These are phyloP conservation scores for Entomophthora muscae DNA, from an alignment of 371 early-diverging fungal genomes.

Conservation along the genomic window DNA sequence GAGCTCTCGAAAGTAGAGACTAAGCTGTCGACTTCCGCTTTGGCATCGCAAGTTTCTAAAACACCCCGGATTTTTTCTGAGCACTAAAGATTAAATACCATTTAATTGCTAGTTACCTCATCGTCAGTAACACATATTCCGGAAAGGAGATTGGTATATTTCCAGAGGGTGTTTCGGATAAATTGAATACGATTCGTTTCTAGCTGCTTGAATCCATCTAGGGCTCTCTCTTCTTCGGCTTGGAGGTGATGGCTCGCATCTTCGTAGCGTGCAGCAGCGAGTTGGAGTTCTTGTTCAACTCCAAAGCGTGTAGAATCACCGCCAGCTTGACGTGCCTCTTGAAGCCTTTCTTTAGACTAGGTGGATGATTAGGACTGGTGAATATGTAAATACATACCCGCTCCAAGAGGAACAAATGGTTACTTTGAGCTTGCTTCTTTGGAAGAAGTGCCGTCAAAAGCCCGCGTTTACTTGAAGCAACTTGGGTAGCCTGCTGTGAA, in stretches of 20 bases:
- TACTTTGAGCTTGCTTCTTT: not conserved
- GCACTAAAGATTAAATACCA: not conserved
- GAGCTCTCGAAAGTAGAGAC: not conserved
- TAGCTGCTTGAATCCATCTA: not conserved
- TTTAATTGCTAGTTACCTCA: not conserved
- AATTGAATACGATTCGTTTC: slow-evolving; percentile 6
- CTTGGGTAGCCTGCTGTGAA: slow-evolving; percentile 3
- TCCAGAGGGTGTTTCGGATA: slow-evolving; percentile 5
- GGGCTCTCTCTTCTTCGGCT: not conserved
- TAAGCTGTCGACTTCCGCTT: slow-evolving; percentile 5
- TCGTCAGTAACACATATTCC: slow-evolving; percentile 8
- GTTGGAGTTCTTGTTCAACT: not conserved
- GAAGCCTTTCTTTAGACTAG: slow-evolving; percentile 4
- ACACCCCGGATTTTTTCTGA: slow-evolving; percentile 5
- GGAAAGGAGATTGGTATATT: slow-evolving; percentile 5
- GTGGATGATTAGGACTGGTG: too few relatives aligned
- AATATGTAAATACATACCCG: slow-evolving; percentile 3
- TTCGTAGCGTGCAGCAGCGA: not conserved
- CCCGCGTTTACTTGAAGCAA: not conserved
- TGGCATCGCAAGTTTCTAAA: slow-evolving; percentile 4
- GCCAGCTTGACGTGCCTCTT: slow-evolving; percentile 1
- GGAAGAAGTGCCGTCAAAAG: not conserved
- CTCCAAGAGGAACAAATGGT: not conserved
- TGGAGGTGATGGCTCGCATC: not conserved
- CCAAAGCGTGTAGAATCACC: not conserved